Base-by-base conservation (phyloP, 1,139 yeast species). In the Geotrichum candidum region DNA sequence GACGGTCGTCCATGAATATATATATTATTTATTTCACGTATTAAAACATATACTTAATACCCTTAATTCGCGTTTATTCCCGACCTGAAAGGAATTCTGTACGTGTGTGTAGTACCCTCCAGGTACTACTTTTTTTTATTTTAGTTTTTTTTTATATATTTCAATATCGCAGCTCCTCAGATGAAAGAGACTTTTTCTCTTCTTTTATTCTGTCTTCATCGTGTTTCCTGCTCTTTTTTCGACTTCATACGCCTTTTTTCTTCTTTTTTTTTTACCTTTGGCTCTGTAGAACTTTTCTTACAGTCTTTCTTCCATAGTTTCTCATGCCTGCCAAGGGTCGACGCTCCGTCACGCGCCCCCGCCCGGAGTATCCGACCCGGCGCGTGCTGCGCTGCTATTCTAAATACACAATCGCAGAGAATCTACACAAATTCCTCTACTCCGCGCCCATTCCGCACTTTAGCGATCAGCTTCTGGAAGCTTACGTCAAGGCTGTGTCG, bases 271-370 rank as follows among this genome's bases (percentile, higher is more conserved):
- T 11, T 9, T 9, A 13, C 10, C 27, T 45, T 46, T 29, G 6
- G 18, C n/a, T 45, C 31, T 56, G 45, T 25, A 22, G 22, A n/a
- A 5, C 13, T 52, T 18, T 54, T 18, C 38, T 11, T 33, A 15
- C 27, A 29, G 18, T 38, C 53, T 10, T 27, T 50, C 53, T 5
- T 29, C 54, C n/a, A 31, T 15, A 27, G 9, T n/a, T 46, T 31
- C 54, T 51, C 27, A 59, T 59, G 61, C 59, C 61, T 56, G 27
- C 51, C 22, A 55, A 51, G 46, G 61, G 59, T 51, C 56, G 38
- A 25, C n/a, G 48, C 48, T 41, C 48, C 27, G 48, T 33, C 23
- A 33, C 25, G 5, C 48, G 48, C 48, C 23, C 33, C 52, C 50
- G 33, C 56, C 33, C 52, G 35, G 56, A 51, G 35, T 29, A 46